These are phyloP conservation scores for Diaporthe humulicola DNA, from an alignment of 2,329 filamentous ascomycete genomes.

Conservation along the genomic window DNA sequence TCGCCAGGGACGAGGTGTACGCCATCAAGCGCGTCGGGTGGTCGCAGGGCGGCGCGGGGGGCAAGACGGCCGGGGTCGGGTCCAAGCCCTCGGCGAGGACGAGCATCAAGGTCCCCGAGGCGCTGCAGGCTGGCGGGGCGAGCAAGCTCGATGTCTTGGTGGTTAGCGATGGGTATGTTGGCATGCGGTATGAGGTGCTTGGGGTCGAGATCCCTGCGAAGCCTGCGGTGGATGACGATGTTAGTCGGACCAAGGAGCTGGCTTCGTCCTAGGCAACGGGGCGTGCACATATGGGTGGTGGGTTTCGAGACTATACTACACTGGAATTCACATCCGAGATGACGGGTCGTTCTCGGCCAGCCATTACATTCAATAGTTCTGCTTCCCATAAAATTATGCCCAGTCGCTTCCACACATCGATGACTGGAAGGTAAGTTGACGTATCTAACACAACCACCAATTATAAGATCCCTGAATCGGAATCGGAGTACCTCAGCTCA, in stretches of 20 bases:
- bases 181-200: constrained; percentile 70
- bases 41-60: constrained; percentile 52
- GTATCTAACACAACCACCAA: neutral
- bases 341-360: too few species aligned
- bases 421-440: neutral
- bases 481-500: too few species aligned
- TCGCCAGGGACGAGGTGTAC: constrained; percentile 79
- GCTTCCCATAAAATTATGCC: neutral
- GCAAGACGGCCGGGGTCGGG: constrained; percentile 53
- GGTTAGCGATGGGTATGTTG: constrained; percentile 89
- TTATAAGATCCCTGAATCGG: too few species aligned
- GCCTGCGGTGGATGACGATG: constrained; percentile 62
- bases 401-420: neutral
- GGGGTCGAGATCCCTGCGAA: constrained; percentile 66
- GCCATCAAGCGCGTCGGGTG: constrained; percentile 90
- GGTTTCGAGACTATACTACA: neutral
- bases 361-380: neutral
- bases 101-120: constrained; percentile 71
- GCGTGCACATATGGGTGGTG: too few species aligned
- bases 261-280: constrained; percentile 21
- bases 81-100: constrained; percentile 66
- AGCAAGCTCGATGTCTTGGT: constrained; percentile 81
- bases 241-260: constrained; percentile 57
- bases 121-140: constrained; percentile 49
- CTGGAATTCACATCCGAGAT: neutral